Evolutionary conservation across 768 basidiomycete genomes (phyloP), one percentile per base, ranked within the genome.

Genomic region (Hortiboletus campestris): DNA sequence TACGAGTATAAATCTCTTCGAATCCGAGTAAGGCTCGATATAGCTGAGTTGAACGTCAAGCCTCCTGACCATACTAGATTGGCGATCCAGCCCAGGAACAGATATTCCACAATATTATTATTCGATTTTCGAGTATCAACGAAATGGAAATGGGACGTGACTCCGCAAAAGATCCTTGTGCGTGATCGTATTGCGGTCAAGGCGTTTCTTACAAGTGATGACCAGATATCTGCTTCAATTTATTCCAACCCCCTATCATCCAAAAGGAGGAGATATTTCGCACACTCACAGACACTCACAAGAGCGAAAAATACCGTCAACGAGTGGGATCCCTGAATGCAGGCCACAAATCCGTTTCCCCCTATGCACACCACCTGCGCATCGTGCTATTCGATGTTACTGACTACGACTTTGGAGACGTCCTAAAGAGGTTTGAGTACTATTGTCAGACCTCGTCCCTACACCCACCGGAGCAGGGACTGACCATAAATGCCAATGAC

Each of bases 351-450:
- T 62, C 68, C 3, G 77, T 91, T 35, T 83, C 88, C 0, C 83
- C 86, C 14, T 93, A 86, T 61, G 85, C 88, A 1, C 81, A 85
- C 46, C 86, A 91, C 40, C 68, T 93, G 5, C 85, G 87, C 28
- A 61, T 92, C 34, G 63, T 85, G 11, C 75, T 91, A 1, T 79
- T 76, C 60, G 74, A 84, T 19, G 68, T 77, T n/a, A 61, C 64
- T 4, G 82, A 84, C 49, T 13, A 43, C 22, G 58, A 49, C 25
- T 56, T n/a, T 28, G 53, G 47, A 42, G 69, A 72, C 20, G 72
- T 76, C 47, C 66, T 86, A 5, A 60, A 73, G 14, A 72, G 72
- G 29, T 91, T 93, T 63, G 65, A 72, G 13, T 29, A 72, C 8
- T 79, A 85, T 66, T 89, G 87, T 67, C 58, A 66, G 12, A 73